Conservation (phyloP, 2,329 filamentous ascomycete genomes). For the Trichoderma endophyticum region DNA sequence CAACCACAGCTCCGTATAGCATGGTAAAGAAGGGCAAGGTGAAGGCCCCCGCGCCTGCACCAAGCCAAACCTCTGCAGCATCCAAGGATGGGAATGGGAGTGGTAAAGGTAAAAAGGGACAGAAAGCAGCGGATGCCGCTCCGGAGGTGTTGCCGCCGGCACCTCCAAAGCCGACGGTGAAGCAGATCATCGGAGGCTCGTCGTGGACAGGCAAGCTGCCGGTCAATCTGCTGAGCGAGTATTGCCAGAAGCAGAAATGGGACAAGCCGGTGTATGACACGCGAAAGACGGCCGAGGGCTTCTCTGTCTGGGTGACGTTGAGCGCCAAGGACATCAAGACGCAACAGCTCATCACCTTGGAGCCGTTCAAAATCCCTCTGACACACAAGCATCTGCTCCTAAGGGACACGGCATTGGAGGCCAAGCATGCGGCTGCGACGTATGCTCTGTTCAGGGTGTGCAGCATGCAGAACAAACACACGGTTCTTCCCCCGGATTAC, state of each 20-base stretch:
- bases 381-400: conserved; percentile 72
- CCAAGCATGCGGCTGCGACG: conserved; percentile 87
- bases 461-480: conserved; percentile 94
- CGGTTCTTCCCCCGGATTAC: conserved; percentile 88
- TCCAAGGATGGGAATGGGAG: conserved; percentile 43
- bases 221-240: conserved; percentile 87
- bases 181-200: conserved; percentile 85
- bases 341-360: conserved; percentile 68
- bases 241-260: conserved; percentile 96
- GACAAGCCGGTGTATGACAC: conserved; percentile 89
- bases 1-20: conserved; percentile 10
- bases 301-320: conserved; percentile 77
- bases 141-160: conserved; percentile 37
- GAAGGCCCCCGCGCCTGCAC: conserved; percentile 41
- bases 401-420: conserved; percentile 80
- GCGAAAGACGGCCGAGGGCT: conserved; percentile 69
- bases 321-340: conserved; percentile 77
- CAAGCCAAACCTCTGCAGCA: conserved; percentile 25
- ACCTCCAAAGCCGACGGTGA: conserved; percentile 60
- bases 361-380: conserved; percentile 77
- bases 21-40: conserved; percentile 56
- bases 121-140: conserved; percentile 30
- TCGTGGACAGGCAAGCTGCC: conserved; percentile 98
- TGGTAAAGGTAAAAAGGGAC: conserved; percentile 41
- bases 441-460: conserved; percentile 89